Percentiles rank a stretch among this genome's conserved stretches.
phyloP scores from a whole-genome alignment of 352 stramenopile species.

The Phytophthora meadii region DNA sequence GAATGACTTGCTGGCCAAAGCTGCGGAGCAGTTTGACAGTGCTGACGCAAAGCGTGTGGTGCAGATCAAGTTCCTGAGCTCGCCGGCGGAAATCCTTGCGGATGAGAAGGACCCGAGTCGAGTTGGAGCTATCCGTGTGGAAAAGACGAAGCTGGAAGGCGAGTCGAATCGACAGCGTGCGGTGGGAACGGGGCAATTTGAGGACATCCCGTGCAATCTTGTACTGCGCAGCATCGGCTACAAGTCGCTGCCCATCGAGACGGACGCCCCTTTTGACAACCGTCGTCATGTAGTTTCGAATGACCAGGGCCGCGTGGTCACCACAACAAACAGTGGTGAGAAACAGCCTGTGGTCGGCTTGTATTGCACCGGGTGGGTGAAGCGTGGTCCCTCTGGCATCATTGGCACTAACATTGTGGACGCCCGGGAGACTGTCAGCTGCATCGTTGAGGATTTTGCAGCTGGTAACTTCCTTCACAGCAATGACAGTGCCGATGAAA shows the following conservation, averaged over 20 bases:
- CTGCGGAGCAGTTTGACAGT: constrained; percentile 45
- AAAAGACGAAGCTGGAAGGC: constrained; percentile 91
- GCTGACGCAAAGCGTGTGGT: constrained; percentile 52
- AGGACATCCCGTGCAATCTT: constrained; percentile 82
- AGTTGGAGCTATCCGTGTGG: constrained; percentile 81
- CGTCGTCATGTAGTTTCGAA: constrained; percentile 70
- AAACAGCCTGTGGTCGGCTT: constrained; percentile 73
- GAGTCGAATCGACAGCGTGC: constrained; percentile 82
- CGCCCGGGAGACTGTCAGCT: constrained; percentile 95
- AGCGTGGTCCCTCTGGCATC: constrained; percentile 97
- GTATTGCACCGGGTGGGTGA: constrained; percentile 98
- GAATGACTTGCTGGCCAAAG: constrained; percentile 79
- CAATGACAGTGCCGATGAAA: constrained; percentile 6
- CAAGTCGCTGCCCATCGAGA: constrained; percentile 85
- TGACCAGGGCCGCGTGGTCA: constrained; percentile 64
- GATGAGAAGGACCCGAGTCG: constrained; percentile 50
- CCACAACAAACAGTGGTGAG: constrained; percentile 40
- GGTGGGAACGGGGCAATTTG: constrained; percentile 86
- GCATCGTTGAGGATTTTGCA: constrained; percentile 92
- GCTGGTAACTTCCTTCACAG: constrained; percentile 50
- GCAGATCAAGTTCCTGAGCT: constrained; percentile 93
- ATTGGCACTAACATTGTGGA: constrained; percentile 99
- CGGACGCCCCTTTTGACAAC: constrained; percentile 82
- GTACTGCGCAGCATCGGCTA: constrained; percentile 92
- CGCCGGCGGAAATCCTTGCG: constrained; percentile 76